A percentile compares a stretch with the other conserved stretches of the same genome.
These are phyloP conservation scores for Rhizopogon roseolus DNA, from an alignment of 768 basidiomycete species.

Conservation along the genomic window DNA sequence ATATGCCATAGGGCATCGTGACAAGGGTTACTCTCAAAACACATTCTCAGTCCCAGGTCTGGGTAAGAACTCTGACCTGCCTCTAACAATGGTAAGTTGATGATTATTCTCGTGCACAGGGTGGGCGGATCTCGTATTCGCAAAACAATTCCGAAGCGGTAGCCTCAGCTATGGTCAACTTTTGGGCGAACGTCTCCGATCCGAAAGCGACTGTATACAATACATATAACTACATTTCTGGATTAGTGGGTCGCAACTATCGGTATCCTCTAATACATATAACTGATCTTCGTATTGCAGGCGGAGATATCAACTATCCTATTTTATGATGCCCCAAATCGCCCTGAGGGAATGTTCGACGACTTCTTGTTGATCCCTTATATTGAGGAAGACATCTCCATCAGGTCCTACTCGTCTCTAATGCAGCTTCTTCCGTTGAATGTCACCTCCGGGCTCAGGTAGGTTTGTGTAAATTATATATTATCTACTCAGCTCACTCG, in stretches of 20 bases:
- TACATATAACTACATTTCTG: constrained; percentile 33
- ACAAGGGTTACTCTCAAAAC: constrained; percentile 52
- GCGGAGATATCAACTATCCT: constrained; percentile 27
- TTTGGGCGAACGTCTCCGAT: not conserved
- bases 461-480: not conserved
- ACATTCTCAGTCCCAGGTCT: constrained; percentile 49
- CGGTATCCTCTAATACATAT: not conserved
- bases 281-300: constrained; percentile 14
- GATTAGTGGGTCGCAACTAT: constrained; percentile 15
- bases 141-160: constrained; percentile 1
- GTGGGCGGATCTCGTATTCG: constrained; percentile 37
- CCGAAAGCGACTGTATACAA: constrained; percentile 25
- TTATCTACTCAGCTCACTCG: not conserved
- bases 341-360: constrained; percentile 22
- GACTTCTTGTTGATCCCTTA: constrained; percentile 28
- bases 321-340: constrained; percentile 51
- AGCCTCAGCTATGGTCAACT: not conserved
- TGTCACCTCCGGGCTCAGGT: not conserved
- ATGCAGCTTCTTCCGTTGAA: not conserved
- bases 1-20: constrained; percentile 45
- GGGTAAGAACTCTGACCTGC: constrained; percentile 38
- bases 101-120: constrained; percentile 28
- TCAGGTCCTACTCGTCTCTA: not conserved
- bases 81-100: no score
- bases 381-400: not conserved